phyloP scores from a whole-genome alignment of 1,284 basidiomycete genomes.

The Puccinia coronata region DNA sequence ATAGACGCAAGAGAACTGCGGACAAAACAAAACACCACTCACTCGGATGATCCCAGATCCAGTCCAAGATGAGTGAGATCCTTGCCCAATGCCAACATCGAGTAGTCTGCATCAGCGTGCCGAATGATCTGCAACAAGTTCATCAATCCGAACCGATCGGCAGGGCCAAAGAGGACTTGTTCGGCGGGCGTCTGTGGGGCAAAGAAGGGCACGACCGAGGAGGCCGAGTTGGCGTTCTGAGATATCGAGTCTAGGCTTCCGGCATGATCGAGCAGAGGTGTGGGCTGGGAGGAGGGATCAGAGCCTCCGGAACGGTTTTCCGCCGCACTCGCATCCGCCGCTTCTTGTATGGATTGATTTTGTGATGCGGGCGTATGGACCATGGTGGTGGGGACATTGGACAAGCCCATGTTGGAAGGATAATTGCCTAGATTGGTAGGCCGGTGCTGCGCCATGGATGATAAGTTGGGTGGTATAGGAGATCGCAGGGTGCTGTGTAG shows the following conservation, averaged over 20 bases:
- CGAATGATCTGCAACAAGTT: slow-evolving; percentile 88
- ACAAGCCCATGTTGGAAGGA: slow-evolving; percentile 19
- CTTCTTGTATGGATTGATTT: slow-evolving; percentile 43
- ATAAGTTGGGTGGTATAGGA: slow-evolving; percentile 45
- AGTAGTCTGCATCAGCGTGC: slow-evolving; percentile 75
- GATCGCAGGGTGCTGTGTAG: slow-evolving; percentile 40
- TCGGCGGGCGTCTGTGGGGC: slow-evolving; percentile 71
- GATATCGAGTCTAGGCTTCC: slow-evolving; percentile 38
- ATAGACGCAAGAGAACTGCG: slow-evolving; percentile 33
- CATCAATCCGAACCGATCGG: slow-evolving; percentile 90
- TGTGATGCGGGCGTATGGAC: slow-evolving; percentile 41
- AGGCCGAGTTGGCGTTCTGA: slow-evolving; percentile 27
- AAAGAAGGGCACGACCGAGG: slow-evolving; percentile 20
- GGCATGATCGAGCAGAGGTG: slow-evolving; percentile 42
- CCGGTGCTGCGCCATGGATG: neutral
- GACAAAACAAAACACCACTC: slow-evolving; percentile 38
- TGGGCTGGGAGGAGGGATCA: slow-evolving; percentile 45
- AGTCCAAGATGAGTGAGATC: slow-evolving; percentile 90
- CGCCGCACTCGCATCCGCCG: neutral
- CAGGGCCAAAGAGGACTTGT: slow-evolving; percentile 88
- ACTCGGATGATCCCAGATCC: slow-evolving; percentile 74
- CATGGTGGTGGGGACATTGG: slow-evolving; percentile 18
- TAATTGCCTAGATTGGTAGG: slow-evolving; percentile 11
- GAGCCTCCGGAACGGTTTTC: slow-evolving; percentile 35
- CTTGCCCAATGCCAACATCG: slow-evolving; percentile 81